A percentile compares a stretch with the other conserved stretches of the same genome.
phyloP scores from a whole-genome alignment of 768 basidiomycete species.

The Punctularia strigosozonata region DNA sequence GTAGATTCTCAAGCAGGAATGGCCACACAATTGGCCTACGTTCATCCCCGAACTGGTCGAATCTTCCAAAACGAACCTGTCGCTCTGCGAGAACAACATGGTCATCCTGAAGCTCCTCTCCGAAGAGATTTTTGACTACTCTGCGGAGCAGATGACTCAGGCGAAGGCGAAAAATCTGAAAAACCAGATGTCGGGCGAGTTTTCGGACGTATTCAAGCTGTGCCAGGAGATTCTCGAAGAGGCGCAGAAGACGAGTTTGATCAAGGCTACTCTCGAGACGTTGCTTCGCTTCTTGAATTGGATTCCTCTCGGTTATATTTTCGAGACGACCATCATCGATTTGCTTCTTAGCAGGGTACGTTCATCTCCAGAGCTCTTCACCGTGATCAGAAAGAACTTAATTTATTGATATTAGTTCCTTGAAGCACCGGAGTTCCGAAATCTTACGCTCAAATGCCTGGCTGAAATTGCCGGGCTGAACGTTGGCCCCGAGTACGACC shows the following conservation, averaged over 20 bases:
- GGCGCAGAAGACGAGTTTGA: slow-evolving; percentile 90
- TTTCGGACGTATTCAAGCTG: slow-evolving; percentile 94
- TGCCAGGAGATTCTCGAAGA: slow-evolving; percentile 95
- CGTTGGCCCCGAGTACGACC: slow-evolving; percentile 94
- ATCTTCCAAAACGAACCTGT: slow-evolving; percentile 92
- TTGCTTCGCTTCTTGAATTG: slow-evolving; percentile 93
- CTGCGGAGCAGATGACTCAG: slow-evolving; percentile 97
- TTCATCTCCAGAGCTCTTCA: slow-evolving; percentile 11
- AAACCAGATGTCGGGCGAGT: slow-evolving; percentile 96
- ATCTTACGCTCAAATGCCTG: slow-evolving; percentile 91
- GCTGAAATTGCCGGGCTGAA: slow-evolving; percentile 93
- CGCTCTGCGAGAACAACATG: slow-evolving; percentile 99
- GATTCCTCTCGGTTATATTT: slow-evolving; percentile 98
- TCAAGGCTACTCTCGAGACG: slow-evolving; percentile 91
- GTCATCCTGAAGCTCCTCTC: slow-evolving; percentile 93
- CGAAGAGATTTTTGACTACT: slow-evolving; percentile 98
- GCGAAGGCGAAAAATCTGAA: slow-evolving; percentile 95
- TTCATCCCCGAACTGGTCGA: slow-evolving; percentile 97
- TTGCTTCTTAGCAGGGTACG: slow-evolving; percentile 81
- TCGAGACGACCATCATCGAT: slow-evolving; percentile 96
- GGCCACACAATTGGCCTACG: slow-evolving; percentile 98
- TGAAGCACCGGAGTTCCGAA: slow-evolving; percentile 93
- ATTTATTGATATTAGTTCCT: slow-evolving; percentile 57
- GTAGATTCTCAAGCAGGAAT: slow-evolving; percentile 98
- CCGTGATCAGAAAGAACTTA: slow-evolving; percentile 5